A percentile compares a stretch with the other conserved stretches of the same genome.
phyloP scores from a whole-genome alignment of 78 protist species.

The Bodo saltans region DNA sequence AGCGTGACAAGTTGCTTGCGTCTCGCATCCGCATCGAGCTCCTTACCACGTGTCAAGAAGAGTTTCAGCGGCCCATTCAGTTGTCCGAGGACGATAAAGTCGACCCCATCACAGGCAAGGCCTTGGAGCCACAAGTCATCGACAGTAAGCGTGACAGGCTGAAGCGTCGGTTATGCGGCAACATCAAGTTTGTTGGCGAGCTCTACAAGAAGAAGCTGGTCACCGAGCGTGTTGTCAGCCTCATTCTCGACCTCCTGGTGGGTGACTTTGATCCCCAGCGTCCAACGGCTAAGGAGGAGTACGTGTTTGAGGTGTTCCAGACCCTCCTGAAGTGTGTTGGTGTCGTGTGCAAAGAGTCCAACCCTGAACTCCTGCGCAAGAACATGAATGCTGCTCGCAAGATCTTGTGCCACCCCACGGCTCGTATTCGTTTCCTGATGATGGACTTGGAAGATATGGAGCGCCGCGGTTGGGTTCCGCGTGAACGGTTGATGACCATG shows the following conservation, averaged over 20 bases:
- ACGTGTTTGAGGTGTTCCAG: neutral
- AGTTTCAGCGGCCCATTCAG: neutral
- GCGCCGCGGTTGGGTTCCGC: neutral
- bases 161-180: neutral
- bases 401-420: neutral
- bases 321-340: neutral
- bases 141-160: neutral
- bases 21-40: neutral
- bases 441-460: neutral
- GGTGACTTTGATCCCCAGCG: neutral
- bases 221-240: neutral
- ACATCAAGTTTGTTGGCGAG: neutral
- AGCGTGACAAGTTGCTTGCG: neutral
- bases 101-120: neutral
- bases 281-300: neutral
- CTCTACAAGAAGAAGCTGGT: neutral
- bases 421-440: neutral
- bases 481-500: no score
- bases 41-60: neutral
- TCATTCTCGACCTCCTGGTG: neutral
- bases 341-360: neutral
- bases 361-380: neutral
- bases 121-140: neutral
- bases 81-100: neutral
- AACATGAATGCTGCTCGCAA: neutral